Evolutionary conservation across 345 rosid species (phyloP).

Genomic region (Citrus sp.): DNA sequence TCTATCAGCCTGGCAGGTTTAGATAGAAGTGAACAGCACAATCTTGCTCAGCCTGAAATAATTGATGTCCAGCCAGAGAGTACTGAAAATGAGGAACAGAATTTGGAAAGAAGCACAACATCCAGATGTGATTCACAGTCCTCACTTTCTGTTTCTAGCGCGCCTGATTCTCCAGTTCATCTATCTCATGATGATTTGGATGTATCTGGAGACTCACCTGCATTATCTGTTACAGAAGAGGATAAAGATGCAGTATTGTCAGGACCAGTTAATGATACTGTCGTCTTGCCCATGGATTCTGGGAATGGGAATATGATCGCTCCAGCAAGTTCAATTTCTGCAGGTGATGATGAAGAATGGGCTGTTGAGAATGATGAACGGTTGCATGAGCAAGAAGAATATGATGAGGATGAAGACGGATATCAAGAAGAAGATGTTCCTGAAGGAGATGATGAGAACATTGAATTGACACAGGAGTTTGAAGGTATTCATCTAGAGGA

Average conservation of each 20-base stretch:
- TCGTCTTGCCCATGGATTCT: constrained; percentile 33
- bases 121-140: constrained; percentile 87
- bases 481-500: constrained; percentile 59
- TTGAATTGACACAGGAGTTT: constrained; percentile 48
- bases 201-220: constrained; percentile 63
- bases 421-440: constrained; percentile 77
- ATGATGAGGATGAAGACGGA: constrained; percentile 90
- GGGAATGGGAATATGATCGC: constrained; percentile 44
- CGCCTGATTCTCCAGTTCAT: constrained; percentile 87
- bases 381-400: constrained; percentile 90
- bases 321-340: constrained; percentile 51
- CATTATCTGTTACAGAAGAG: constrained; percentile 43
- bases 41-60: constrained; percentile 32
- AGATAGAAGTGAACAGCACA: constrained; percentile 44
- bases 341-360: constrained; percentile 92
- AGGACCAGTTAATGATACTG: constrained; percentile 36
- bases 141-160: constrained; percentile 87
- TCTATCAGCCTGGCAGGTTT: constrained; percentile 41
- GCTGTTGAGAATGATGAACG: constrained; percentile 52
- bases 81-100: constrained; percentile 35
- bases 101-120: constrained; percentile 40
- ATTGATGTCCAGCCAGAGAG: constrained; percentile 29
- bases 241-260: constrained; percentile 36
- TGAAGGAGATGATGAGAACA: constrained; percentile 68
- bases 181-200: constrained; percentile 97